Conservation (phyloP, 2,329 filamentous ascomycete genomes). For the Cytospora piceicola region DNA sequence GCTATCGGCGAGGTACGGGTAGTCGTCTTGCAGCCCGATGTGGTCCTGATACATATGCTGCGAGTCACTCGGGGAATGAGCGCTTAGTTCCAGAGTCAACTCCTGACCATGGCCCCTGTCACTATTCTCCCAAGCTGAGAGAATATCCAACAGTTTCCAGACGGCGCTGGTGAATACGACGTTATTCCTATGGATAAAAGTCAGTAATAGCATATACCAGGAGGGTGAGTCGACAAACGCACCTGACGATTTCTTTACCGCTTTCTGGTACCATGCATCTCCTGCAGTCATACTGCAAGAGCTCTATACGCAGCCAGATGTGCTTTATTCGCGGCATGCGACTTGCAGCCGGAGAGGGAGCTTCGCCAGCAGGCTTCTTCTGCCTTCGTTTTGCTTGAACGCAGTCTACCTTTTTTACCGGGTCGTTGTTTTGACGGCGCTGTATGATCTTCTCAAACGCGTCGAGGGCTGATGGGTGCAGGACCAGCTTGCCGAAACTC, state of each 20-base stretch:
- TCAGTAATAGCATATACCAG: not conserved
- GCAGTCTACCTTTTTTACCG: not conserved
- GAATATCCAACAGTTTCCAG: conserved; percentile 6
- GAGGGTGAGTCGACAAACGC: not conserved
- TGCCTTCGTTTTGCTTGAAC: not conserved
- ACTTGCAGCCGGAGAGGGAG: too few relatives aligned
- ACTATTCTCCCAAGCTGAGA: conserved; percentile 1
- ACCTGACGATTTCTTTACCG: not conserved
- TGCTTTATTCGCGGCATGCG: conserved; percentile 9
- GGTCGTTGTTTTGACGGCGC: not conserved
- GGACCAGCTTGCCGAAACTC: conserved; percentile 10
- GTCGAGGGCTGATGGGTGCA: not conserved
- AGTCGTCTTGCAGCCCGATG: not conserved
- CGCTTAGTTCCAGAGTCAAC: conserved; percentile 18
- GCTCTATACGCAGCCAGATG: conserved; percentile 15
- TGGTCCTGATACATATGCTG: conserved; percentile 7
- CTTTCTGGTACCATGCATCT: conserved; percentile 3
- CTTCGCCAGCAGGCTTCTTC: too few relatives aligned
- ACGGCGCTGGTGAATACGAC: conserved; percentile 8
- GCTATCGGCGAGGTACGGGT: not conserved
- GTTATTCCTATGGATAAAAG: not conserved
- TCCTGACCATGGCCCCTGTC: not conserved
- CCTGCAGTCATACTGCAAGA: conserved; percentile 4
- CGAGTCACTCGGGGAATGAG: conserved; percentile 11
- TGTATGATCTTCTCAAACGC: not conserved